Evolutionary conservation across 306 rosid species (phyloP).

Genomic region (Rosa chinensis): DNA sequence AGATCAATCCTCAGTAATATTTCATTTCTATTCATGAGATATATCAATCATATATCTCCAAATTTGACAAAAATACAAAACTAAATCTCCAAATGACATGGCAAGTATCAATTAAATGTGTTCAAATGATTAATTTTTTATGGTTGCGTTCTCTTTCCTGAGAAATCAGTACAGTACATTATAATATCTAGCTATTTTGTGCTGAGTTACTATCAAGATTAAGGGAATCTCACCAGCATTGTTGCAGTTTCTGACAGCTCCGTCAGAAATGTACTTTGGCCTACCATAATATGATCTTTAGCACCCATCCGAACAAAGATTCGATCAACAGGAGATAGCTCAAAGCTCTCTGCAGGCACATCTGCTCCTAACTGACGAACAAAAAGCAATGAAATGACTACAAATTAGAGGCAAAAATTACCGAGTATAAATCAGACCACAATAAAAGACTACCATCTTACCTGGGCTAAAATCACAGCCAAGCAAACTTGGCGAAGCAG

Average conservation of each 20-base stretch:
- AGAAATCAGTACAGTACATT: background rate
- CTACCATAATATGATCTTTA: conserved; percentile 93
- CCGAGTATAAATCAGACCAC: conserved; percentile 12
- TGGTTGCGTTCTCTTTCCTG: background rate
- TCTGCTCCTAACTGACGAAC: conserved; percentile 82
- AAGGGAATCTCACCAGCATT: conserved; percentile 69
- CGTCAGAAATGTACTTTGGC: conserved; percentile 94
- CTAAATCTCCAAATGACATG: background rate
- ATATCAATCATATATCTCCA: background rate
- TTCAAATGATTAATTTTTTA: background rate
- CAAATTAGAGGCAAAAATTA: background rate
- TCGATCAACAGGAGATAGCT: conserved; percentile 80
- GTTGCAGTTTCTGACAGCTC: conserved; percentile 95
- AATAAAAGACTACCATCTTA: conserved; percentile 31
- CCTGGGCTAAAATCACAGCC: conserved; percentile 93
- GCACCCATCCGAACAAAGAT: conserved; percentile 98
- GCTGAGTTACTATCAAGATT: background rate
- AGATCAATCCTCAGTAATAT: background rate
- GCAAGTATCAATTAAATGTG: background rate
- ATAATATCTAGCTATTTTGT: background rate
- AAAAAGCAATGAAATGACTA: conserved; percentile 25
- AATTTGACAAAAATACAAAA: background rate
- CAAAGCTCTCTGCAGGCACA: conserved; percentile 90
- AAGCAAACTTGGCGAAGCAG: conserved; percentile 97
- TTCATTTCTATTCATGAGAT: background rate